These are phyloP conservation scores for Hyaloperonospora arabidopsidis DNA, from an alignment of 352 stramenopile genomes.

Conservation along the genomic window DNA sequence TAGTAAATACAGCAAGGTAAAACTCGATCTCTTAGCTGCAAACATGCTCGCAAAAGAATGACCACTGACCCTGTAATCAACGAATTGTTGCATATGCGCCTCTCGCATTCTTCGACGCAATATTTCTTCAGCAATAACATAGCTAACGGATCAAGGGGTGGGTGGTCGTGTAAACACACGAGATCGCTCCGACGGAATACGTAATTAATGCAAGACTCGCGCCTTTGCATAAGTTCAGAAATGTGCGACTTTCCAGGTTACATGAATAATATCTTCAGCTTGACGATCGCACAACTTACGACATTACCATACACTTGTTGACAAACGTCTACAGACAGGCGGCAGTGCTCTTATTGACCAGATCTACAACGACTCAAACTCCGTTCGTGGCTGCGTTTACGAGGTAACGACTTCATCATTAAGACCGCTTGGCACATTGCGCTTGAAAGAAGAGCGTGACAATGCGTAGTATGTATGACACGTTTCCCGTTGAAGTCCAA, in stretches of 20 bases:
- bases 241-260: conserved; percentile 29
- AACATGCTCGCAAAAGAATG: conserved; percentile 53
- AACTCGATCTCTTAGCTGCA: conserved; percentile 39
- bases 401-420: conserved; percentile 41
- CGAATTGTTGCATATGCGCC: conserved; percentile 70
- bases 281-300: conserved; percentile 39
- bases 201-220: conserved; percentile 6
- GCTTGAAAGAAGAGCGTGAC: conserved; percentile 73
- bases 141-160: neutral
- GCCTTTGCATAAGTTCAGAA: conserved; percentile 26
- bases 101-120: neutral
- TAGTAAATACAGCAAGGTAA: conserved; percentile 60
- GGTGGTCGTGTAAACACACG: conserved; percentile 76
- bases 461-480: conserved; percentile 44
- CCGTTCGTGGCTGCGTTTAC: conserved; percentile 40
- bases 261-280: conserved; percentile 32
- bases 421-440: conserved; percentile 35
- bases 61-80: conserved; percentile 36
- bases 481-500: conserved; percentile 14
- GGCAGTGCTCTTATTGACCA: conserved; percentile 70
- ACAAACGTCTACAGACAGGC: conserved; percentile 55
- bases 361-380: conserved; percentile 44
- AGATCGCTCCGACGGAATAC: conserved; percentile 15
- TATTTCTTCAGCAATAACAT: neutral
- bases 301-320: conserved; percentile 33